Evolutionary conservation across 2,329 filamentous ascomycete genomes (phyloP), one percentile per base, ranked within the genome.

Genomic region (Penicillium aurantiogriseum): DNA sequence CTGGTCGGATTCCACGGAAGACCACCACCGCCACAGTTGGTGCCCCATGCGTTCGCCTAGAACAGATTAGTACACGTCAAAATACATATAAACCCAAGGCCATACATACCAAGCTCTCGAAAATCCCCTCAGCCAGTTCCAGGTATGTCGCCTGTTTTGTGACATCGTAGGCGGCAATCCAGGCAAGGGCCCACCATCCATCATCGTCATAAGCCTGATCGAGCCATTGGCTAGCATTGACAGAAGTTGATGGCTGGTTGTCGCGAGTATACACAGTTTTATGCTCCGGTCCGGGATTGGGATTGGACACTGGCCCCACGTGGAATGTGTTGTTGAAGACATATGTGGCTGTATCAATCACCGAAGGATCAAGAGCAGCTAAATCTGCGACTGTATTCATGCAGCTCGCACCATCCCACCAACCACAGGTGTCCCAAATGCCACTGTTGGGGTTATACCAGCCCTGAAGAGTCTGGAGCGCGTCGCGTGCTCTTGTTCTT

Each of bases 381-480:
- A 84, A 71, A 55, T 90, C 84, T 51, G 80, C 82, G 19, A 90
- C 72, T 3, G 80, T 81, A 0, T 86, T 88, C 58, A 91, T 75
- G 56, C 81, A 80, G 67, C 90, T 91, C 44, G 83, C 88, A 52
- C 82, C 82, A 67, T 90, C 89, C 88, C 88, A 91, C 88, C 88
- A 91, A n/a, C 81, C 81, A 8, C 82, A 80, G 0, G 81, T 81
- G 54, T 84, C 74, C 85, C 86, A 91, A 13, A 89, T 76, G 4
- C 88, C 88, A 1, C 80, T 85, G 5, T 69, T 67, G 3, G 72
- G 56, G 66, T 87, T 81, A 70, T 90, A 90, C 82, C 84, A 90
- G 42, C 66, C 68, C 64, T 88, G 85, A 1, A 89, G 77, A 6
- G 78, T 70, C 23, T 71, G 66, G 2, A 79, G 66, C 4, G 76